Base-by-base conservation (phyloP, 345 rosid species). In the Populus nigra region DNA sequence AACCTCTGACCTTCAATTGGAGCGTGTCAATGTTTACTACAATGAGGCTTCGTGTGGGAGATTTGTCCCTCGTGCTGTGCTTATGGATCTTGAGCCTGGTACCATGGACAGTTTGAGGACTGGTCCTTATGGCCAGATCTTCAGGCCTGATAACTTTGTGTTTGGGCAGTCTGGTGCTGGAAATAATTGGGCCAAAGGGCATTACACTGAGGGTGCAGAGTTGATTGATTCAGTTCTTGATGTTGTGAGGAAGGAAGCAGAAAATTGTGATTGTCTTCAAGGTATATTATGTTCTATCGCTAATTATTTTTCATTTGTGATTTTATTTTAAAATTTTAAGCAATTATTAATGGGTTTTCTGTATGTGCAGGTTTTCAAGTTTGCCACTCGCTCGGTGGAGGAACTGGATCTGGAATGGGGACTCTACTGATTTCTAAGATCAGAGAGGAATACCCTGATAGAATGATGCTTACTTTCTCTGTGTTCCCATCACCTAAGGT, bases 91-190 rank as follows among this genome's bases (percentile, higher is more conserved):
- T 11, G 82, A 79, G 66, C 82, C 82, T 47, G 82, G 82, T 69
- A 79, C 82, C 39, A 79, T 79, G 82, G 82, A 79, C 74, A 79
- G 82, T 62, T 75, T 79, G 74, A 62, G 82, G 50, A 79, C 82
- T 12, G 82, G 82, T 62, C 82, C 82, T 0, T 79, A 74, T 69
- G 82, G 82, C 15, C 74, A 79, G 65, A 79, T 79, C 16, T 79
- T 79, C 38, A 74, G 82, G 38, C 82, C 82, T 35, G 82, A 79
- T 79, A 79, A 79, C 70, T 79, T 79, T 29, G 82, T 79, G 53
- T 79, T 79, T 62, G 82, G 82, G 3, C 82, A 79, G 35, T 79
- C 82, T 62, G 82, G 82, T 20, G 82, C 82, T 47, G 82, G 82
- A 69, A 79, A 79, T 43, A 79, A 79, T 59, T 79, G 82, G 82